phyloP scores from a whole-genome alignment of 805 yeast genomes.

The Candida takata region DNA sequence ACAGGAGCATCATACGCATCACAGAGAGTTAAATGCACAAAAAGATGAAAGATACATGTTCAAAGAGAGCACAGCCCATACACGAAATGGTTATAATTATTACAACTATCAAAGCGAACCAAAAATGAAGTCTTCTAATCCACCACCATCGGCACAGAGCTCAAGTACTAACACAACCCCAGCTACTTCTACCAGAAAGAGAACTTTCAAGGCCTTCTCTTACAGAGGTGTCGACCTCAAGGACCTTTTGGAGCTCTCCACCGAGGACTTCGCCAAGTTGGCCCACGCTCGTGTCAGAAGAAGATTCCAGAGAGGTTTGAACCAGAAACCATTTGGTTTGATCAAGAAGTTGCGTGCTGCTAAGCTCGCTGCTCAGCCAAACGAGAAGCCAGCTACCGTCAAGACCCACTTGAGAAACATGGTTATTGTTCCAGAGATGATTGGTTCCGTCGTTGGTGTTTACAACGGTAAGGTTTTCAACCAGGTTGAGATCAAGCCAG shows the following conservation, averaged over 20 bases:
- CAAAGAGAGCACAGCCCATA: too few relatives aligned
- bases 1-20: too few relatives aligned
- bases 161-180: conserved; percentile 18
- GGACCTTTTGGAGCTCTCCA: conserved; percentile 86
- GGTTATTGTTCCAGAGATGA: conserved; percentile 99
- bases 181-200: conserved; percentile 53
- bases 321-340: conserved; percentile 90
- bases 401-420: conserved; percentile 99
- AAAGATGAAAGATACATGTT: too few relatives aligned
- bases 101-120: too few relatives aligned
- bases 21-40: too few relatives aligned
- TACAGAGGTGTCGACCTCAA: conserved; percentile 98
- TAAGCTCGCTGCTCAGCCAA: conserved; percentile 79
- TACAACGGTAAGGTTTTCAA: conserved; percentile 99
- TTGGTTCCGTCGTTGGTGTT: conserved; percentile 96
- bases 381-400: conserved; percentile 96
- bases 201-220: conserved; percentile 93
- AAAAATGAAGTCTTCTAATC: too few relatives aligned
- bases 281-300: conserved; percentile 99
- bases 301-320: conserved; percentile 98
- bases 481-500: conserved; percentile 98
- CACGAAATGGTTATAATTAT: too few relatives aligned
- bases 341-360: conserved; percentile 97
- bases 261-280: conserved; percentile 94
- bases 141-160: too few relatives aligned